Conservation (phyloP, 2,329 filamentous ascomycete genomes). For the Mycocentrospora acerina region DNA sequence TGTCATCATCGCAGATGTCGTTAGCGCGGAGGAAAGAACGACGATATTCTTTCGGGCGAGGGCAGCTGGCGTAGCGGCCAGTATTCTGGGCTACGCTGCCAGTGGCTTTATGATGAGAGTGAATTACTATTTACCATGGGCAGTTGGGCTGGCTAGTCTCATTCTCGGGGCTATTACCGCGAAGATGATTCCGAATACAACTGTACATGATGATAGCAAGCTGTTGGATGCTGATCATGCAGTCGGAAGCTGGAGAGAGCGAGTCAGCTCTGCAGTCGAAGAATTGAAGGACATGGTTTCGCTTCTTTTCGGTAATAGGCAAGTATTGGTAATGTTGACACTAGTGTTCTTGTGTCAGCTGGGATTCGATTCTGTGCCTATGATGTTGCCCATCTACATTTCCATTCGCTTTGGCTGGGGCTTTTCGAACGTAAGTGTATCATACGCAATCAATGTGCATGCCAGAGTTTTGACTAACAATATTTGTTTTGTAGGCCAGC, state of each 20-base stretch:
- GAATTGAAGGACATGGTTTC: neutral
- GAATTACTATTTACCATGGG: conserved; percentile 13
- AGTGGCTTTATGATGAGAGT: conserved; percentile 14
- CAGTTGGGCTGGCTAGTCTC: conserved; percentile 9
- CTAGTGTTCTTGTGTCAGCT: conserved; percentile 18
- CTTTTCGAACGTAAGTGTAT: conserved; percentile 17
- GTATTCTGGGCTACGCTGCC: conserved; percentile 16
- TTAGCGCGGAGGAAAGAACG: conserved; percentile 14
- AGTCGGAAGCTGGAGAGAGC: neutral
- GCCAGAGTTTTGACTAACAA: neutral
- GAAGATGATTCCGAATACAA: conserved; percentile 10
- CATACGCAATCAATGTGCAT: neutral
- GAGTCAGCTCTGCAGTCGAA: neutral
- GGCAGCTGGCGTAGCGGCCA: conserved; percentile 16
- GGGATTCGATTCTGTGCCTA: conserved; percentile 16
- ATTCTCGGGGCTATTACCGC: conserved; percentile 5
- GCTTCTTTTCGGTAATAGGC: conserved; percentile 10
- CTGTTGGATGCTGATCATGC: neutral
- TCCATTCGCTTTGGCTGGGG: conserved; percentile 20
- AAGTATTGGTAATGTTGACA: conserved; percentile 10
- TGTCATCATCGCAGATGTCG: conserved; percentile 19
- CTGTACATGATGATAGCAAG: neutral
- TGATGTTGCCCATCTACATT: conserved; percentile 20
- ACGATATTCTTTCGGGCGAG: conserved; percentile 15
- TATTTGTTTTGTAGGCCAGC: conserved; percentile 9